phyloP scores from a whole-genome alignment of 345 rosid species.

The Odontarrhena argentea region DNA sequence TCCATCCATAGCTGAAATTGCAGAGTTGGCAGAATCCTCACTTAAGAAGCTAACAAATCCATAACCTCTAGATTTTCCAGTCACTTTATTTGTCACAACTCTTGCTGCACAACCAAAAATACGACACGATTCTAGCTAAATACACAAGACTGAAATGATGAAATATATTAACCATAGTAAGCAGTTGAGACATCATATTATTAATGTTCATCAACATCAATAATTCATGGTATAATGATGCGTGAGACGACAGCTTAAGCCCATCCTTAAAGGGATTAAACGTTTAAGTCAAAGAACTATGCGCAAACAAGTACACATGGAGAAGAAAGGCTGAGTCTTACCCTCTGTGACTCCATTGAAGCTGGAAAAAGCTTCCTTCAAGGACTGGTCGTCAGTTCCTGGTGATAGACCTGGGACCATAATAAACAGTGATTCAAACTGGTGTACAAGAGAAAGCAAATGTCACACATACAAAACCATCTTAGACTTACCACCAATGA shows the following conservation, averaged over 20 bases:
- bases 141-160: background rate
- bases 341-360: slow-evolving; percentile 56
- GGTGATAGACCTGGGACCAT: slow-evolving; percentile 46
- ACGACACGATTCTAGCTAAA: background rate
- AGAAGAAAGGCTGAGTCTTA: slow-evolving; percentile 23
- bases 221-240: slow-evolving; percentile 7
- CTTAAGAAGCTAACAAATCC: slow-evolving; percentile 59
- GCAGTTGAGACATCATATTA: background rate
- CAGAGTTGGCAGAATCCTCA: slow-evolving; percentile 59
- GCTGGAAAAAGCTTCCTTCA: slow-evolving; percentile 52
- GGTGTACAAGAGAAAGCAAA: slow-evolving; percentile 3
- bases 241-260: background rate
- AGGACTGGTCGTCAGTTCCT: slow-evolving; percentile 48
- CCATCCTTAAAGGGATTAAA: slow-evolving; percentile 12
- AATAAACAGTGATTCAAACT: slow-evolving; percentile 18
- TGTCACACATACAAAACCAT: background rate
- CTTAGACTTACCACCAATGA: slow-evolving; percentile 63
- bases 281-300: background rate
- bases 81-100: slow-evolving; percentile 59
- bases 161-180: background rate
- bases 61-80: slow-evolving; percentile 71
- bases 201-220: slow-evolving; percentile 13
- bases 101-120: slow-evolving; percentile 50
- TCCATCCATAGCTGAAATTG: slow-evolving; percentile 73
- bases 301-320: background rate